Base-by-base conservation (phyloP, 106 monocot genomes). In the Acanthochlamys bracteata region DNA sequence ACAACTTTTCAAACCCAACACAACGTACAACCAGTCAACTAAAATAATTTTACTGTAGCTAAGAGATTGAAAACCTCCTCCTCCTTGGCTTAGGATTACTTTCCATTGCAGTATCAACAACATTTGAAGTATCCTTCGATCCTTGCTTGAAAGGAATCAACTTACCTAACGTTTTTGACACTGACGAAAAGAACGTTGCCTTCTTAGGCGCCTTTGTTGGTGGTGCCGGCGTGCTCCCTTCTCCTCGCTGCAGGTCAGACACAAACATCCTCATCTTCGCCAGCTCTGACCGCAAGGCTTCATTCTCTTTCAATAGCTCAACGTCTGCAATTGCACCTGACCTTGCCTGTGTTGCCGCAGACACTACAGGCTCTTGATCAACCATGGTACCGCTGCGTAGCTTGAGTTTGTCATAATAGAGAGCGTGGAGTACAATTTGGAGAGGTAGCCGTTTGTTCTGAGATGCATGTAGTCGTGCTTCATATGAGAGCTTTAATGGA, bases 361-460 rank as follows among this genome's bases (percentile, higher is more conserved):
- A 45, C 43, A 45, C 43, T 13, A 0, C 46, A 20, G 45, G 12
- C 15, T 61, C 58, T 8, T 19, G 56, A 17, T 13, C 59, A n/a
- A 20, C 9, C 4, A 8, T 45, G 39, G 73, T 67, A n/a, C n/a
- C n/a, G 69, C 90, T 83, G 16, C 90, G 77, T 7, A 96, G 69
- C 25, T 90, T 82, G 61, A 96, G 84, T 73, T 91, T 80, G 74
- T 96, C 95, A 69, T 84, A 90, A 73, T 88, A 90, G 59, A 96
- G 82, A 11, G 82, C 82, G 20, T 82, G 89, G 23, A 96, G 82
- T 24, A 84, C 73, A 21, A 80, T 78, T 53, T 95, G 89, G 3
- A 90, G 24, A n/a, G 94, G 94, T 10, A 96, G 90, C 0, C 95
- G 76, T 61, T 88, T 91, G 88, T 96, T 96, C 74, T 91, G 90